Conservation (phyloP, 2,329 filamentous ascomycete species). For the Pseudogymnoascus verrucosus region DNA sequence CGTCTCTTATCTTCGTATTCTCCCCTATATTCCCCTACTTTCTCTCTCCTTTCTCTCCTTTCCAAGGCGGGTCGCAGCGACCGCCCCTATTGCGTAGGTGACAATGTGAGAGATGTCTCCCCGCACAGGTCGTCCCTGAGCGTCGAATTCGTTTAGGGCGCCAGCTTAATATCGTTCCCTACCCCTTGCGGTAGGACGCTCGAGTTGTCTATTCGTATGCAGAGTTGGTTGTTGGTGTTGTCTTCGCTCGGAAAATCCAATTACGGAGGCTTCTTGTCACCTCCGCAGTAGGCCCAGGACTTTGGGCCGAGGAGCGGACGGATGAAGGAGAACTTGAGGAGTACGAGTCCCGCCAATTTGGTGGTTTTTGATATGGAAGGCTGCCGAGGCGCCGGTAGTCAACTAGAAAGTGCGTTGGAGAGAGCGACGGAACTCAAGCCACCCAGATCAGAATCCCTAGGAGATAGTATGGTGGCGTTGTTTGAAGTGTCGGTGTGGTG, state of each 20-base stretch:
- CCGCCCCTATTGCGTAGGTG: conserved; percentile 42
- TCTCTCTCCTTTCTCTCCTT: neutral
- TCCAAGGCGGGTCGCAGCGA: conserved; percentile 41
- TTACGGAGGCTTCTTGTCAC: conserved; percentile 98
- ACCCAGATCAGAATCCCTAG: neutral
- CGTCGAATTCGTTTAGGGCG: conserved; percentile 13
- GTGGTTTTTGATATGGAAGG: conserved; percentile 44
- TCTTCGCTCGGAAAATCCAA: conserved; percentile 34
- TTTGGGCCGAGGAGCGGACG: conserved; percentile 88
- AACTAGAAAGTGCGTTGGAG: conserved; percentile 1
- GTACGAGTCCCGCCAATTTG: conserved; percentile 89
- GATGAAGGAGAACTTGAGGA: conserved; percentile 63
- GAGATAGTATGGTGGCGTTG: conserved; percentile 7
- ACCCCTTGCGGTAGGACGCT: conserved; percentile 5
- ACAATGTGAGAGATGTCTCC: conserved; percentile 39
- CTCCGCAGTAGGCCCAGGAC: conserved; percentile 91
- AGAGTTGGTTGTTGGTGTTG: neutral
- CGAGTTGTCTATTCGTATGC: conserved; percentile 8
- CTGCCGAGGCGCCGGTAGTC: conserved; percentile 26
- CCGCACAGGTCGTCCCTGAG: conserved; percentile 30
- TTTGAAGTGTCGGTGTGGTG: neutral
- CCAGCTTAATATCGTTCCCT: conserved; percentile 8
- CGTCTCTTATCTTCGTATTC: neutral
- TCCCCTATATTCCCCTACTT: neutral
- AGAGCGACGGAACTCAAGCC: conserved; percentile 6